Evolutionary conservation across 2,329 filamentous ascomycete species (phyloP).

Genomic region (Apiospora kogelbergensis): DNA sequence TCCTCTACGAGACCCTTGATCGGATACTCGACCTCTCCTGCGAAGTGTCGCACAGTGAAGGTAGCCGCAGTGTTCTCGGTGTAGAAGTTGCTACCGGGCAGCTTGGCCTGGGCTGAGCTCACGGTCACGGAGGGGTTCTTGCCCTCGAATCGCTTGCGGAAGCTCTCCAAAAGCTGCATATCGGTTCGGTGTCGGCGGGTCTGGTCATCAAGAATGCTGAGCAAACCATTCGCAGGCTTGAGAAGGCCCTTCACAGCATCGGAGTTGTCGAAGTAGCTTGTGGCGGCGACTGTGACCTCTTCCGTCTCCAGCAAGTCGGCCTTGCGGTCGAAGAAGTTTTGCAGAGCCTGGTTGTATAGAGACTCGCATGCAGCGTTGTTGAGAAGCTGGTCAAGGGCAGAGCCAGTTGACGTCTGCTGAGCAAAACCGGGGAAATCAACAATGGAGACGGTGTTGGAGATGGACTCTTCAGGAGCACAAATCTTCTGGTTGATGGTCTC

Average conservation of each 20-base stretch:
- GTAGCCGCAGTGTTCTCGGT: slow-evolving; percentile 77
- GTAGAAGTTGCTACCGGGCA: slow-evolving; percentile 86
- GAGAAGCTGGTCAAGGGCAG: slow-evolving; percentile 85
- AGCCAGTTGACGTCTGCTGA: slow-evolving; percentile 79
- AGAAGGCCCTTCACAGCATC: slow-evolving; percentile 90
- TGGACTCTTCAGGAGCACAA: slow-evolving; percentile 82
- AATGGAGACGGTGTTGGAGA: slow-evolving; percentile 91
- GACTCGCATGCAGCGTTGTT: slow-evolving; percentile 93
- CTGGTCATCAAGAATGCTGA: slow-evolving; percentile 95
- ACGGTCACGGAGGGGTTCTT: slow-evolving; percentile 91
- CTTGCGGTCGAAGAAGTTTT: slow-evolving; percentile 94
- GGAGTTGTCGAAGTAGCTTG: slow-evolving; percentile 97
- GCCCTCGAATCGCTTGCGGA: slow-evolving; percentile 89
- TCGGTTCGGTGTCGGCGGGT: slow-evolving; percentile 87
- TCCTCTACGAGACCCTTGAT: slow-evolving; percentile 86
- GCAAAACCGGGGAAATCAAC: slow-evolving; percentile 97
- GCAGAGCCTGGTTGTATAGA: slow-evolving; percentile 88
- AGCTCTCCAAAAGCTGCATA: slow-evolving; percentile 83
- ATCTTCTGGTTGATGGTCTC: slow-evolving; percentile 89
- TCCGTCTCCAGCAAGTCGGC: slow-evolving; percentile 92
- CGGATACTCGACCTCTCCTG: slow-evolving; percentile 93
- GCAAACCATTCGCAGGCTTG: slow-evolving; percentile 87
- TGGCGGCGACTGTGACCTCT: slow-evolving; percentile 85
- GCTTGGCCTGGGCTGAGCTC: slow-evolving; percentile 68
- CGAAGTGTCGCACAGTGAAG: slow-evolving; percentile 94